Percentiles rank a stretch among this genome's conserved stretches.
These are phyloP conservation scores for Meira nashicola DNA, from an alignment of 1,284 basidiomycete genomes.

Conservation along the genomic window DNA sequence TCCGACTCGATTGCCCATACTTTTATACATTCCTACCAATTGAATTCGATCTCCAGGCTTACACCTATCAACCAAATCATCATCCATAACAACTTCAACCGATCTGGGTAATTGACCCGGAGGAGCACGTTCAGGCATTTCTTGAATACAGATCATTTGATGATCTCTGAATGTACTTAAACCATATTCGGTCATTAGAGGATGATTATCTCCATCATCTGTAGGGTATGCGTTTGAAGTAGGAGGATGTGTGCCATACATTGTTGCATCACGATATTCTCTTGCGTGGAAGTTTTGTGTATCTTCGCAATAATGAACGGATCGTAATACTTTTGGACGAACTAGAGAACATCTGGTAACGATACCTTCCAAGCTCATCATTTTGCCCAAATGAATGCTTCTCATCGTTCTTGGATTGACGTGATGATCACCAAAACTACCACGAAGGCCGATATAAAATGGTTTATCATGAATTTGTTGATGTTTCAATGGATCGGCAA, in stretches of 20 bases:
- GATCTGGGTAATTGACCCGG: conserved; percentile 93
- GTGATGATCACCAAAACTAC: conserved; percentile 98
- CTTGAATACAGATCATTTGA: conserved; percentile 95
- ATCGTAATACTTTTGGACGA: conserved; percentile 95
- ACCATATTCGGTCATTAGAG: conserved; percentile 88
- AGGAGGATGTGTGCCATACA: conserved; percentile 65
- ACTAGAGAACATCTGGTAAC: conserved; percentile 97
- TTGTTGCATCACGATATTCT: conserved; percentile 89
- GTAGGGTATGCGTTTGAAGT: conserved; percentile 64
- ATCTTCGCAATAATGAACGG: conserved; percentile 87
- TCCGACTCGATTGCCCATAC: conserved; percentile 73
- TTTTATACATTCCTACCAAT: conserved; percentile 90
- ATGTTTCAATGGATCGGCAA: conserved; percentile 70
- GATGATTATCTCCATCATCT: conserved; percentile 80
- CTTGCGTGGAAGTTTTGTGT: conserved; percentile 80
- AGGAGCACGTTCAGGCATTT: conserved; percentile 98
- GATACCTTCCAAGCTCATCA: conserved; percentile 97
- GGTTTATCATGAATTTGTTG: conserved; percentile 71
- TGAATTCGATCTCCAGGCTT: conserved; percentile 98
- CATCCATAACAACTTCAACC: conserved; percentile 91
- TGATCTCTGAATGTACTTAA: conserved; percentile 89
- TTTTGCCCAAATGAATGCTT: conserved; percentile 82
- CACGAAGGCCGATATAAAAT: conserved; percentile 79
- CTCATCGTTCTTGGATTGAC: conserved; percentile 89
- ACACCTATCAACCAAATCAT: conserved; percentile 93